phyloP scores from a whole-genome alignment of 768 basidiomycete species.

The Phylloporus rhodoxanthus region DNA sequence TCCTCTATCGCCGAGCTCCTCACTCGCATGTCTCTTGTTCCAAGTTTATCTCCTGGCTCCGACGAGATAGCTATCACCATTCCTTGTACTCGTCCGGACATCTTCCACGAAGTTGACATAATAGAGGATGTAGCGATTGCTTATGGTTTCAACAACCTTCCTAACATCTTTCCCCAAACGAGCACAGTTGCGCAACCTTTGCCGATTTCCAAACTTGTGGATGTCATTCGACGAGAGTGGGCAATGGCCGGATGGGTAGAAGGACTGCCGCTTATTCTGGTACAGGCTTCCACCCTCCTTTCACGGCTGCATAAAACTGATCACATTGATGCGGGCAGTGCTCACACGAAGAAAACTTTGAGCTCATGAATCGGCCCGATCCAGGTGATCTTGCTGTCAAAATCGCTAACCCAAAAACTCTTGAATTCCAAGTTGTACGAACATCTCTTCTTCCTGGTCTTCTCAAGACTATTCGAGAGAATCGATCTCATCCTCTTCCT shows the following conservation, averaged over 20 bases:
- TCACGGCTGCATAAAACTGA: slow-evolving; percentile 3
- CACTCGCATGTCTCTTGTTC: slow-evolving; percentile 74
- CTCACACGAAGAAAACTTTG: slow-evolving; percentile 98
- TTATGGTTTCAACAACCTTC: slow-evolving; percentile 96
- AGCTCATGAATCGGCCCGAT: slow-evolving; percentile 82
- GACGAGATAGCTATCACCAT: slow-evolving; percentile 75
- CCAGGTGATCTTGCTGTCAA: slow-evolving; percentile 77
- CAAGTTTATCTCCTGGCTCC: slow-evolving; percentile 38
- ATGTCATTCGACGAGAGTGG: slow-evolving; percentile 86
- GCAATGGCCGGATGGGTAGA: slow-evolving; percentile 95
- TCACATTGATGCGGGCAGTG: slow-evolving; percentile 48
- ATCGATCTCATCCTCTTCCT: slow-evolving; percentile 87
- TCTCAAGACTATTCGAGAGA: slow-evolving; percentile 95
- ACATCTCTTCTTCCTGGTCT: slow-evolving; percentile 94
- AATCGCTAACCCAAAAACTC: slow-evolving; percentile 94
- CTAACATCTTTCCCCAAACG: slow-evolving; percentile 85
- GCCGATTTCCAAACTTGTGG: slow-evolving; percentile 82
- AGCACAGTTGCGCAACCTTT: slow-evolving; percentile 93
- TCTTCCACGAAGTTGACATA: slow-evolving; percentile 95
- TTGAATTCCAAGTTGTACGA: slow-evolving; percentile 97
- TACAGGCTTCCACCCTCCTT: slow-evolving; percentile 28
- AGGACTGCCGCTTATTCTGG: slow-evolving; percentile 88
- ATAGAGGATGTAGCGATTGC: slow-evolving; percentile 98
- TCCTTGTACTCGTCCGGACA: slow-evolving; percentile 96
- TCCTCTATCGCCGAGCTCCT: slow-evolving; percentile 67